A percentile compares a stretch with the other conserved stretches of the same genome.
These are phyloP conservation scores for Penicillium occitanis DNA, from an alignment of 2,329 filamentous ascomycete genomes.

Conservation along the genomic window DNA sequence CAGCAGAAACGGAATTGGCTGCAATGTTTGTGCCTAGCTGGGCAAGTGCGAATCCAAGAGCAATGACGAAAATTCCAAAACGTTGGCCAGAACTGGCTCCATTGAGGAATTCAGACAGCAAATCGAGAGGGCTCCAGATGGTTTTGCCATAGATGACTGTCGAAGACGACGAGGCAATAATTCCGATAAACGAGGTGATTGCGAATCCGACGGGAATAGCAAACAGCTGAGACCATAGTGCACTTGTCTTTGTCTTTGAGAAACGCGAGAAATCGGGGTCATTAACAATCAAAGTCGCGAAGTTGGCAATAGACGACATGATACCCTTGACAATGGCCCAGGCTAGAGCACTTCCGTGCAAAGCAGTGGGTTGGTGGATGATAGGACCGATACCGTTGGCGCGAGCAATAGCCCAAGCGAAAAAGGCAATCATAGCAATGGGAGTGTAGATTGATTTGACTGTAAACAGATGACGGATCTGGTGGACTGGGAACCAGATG, in stretches of 20 bases:
- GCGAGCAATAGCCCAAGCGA: constrained; percentile 80
- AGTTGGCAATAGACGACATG: constrained; percentile 88
- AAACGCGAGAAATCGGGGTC: constrained; percentile 86
- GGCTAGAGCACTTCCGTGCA: constrained; percentile 66
- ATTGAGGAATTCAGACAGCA: constrained; percentile 66
- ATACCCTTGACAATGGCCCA: constrained; percentile 84
- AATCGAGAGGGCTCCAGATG: constrained; percentile 71
- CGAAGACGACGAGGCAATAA: constrained; percentile 71
- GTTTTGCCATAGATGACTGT: constrained; percentile 63
- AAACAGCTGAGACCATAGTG: constrained; percentile 76
- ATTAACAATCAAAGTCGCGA: constrained; percentile 78
- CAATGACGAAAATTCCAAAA: constrained; percentile 74
- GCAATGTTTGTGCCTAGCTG: constrained; percentile 86
- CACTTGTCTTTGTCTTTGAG: constrained; percentile 70
- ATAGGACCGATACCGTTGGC: constrained; percentile 84
- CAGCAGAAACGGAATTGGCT: constrained; percentile 80
- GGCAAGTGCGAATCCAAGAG: constrained; percentile 69
- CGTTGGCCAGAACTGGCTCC: constrained; percentile 68
- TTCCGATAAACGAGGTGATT: constrained; percentile 80
- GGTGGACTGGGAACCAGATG: constrained; percentile 85
- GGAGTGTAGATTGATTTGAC: constrained; percentile 86
- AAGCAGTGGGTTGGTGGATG: constrained; percentile 64
- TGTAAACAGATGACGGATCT: constrained; percentile 86
- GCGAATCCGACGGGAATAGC: constrained; percentile 71
- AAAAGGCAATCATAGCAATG: constrained; percentile 76